Evolutionary conservation across 2,329 filamentous ascomycete species (phyloP), one percentile per base, ranked within the genome.

Genomic region (Trichoderma aggressivum): DNA sequence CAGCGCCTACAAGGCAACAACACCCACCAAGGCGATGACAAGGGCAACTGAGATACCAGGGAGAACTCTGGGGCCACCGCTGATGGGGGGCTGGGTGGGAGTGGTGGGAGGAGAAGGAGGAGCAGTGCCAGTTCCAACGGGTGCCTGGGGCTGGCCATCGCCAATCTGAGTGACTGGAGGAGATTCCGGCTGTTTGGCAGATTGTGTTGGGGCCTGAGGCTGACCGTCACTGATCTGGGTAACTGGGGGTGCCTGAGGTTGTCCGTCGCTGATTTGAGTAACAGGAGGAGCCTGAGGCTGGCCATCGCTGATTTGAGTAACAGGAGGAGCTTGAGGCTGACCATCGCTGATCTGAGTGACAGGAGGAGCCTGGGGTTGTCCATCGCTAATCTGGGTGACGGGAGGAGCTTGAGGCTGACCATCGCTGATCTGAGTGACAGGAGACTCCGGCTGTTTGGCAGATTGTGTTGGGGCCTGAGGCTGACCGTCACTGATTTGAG

Each of bases 401-500:
- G 82, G 83, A 72, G 83, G 82, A 26, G 79, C 84, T 71, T 89
- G 85, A 63, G 87, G 80, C 74, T 90, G 84, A 30, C 80, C 80
- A 43, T 81, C 80, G 5, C 79, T 78, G 72, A 87, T 86, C 77
- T 87, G 84, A 76, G 82, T 85, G 55, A 86, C 66, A 12, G 73
- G 70, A 39, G 63, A 77, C 18, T n/a, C n/a, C n/a, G n/a, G n/a
- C n/a, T n/a, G n/a, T n/a, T n/a, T n/a, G n/a, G n/a, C n/a, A n/a
- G n/a, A n/a, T n/a, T n/a, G n/a, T n/a, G n/a, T n/a, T n/a, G 63
- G 77, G 4, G 21, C 50, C 7, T 55, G 50, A 18, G 50, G 50
- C 7, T 55, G 50, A 18, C 50, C 55, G 21, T 59, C 55, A 21
- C n/a, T n/a, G 11, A 59, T 59, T 28, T 59, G 55, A 5, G 55